These are phyloP conservation scores for Podospora comata DNA, from an alignment of 495 filamentous ascomycete species.

Conservation along the genomic window DNA sequence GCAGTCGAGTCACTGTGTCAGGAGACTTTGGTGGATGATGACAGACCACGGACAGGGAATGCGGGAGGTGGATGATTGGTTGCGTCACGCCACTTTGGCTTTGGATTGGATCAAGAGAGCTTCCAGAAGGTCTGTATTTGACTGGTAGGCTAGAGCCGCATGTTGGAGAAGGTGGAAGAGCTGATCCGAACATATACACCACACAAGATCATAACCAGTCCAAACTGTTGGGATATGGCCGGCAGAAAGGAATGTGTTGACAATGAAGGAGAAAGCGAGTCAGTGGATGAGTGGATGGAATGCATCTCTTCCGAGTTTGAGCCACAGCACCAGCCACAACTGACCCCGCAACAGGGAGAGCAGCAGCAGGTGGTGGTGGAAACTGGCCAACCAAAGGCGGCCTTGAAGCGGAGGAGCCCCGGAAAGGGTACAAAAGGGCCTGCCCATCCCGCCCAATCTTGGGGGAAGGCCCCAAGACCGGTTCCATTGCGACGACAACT, in stretches of 20 bases:
- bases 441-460: constrained; percentile 27
- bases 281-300: background rate
- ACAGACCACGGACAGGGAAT: background rate
- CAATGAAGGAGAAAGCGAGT: background rate
- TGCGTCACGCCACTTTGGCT: constrained; percentile 15
- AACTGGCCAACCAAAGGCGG: constrained; percentile 10
- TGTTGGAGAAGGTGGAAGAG: background rate
- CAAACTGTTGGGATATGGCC: background rate
- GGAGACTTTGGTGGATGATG: constrained; percentile 15
- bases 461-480: constrained; percentile 19
- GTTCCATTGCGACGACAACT: background rate
- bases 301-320: background rate
- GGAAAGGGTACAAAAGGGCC: constrained; percentile 32
- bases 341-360: constrained; percentile 29
- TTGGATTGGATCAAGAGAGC: background rate
- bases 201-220: background rate
- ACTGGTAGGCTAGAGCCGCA: background rate
- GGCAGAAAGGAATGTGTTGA: constrained; percentile 8
- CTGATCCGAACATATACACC: background rate
- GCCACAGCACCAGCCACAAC: constrained; percentile 30
- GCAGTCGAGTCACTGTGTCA: constrained; percentile 14
- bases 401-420: constrained; percentile 8
- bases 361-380: background rate
- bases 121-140: background rate
- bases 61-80: constrained; percentile 5